Conservation (phyloP, 768 basidiomycete species). For the Pholiota molesta region DNA sequence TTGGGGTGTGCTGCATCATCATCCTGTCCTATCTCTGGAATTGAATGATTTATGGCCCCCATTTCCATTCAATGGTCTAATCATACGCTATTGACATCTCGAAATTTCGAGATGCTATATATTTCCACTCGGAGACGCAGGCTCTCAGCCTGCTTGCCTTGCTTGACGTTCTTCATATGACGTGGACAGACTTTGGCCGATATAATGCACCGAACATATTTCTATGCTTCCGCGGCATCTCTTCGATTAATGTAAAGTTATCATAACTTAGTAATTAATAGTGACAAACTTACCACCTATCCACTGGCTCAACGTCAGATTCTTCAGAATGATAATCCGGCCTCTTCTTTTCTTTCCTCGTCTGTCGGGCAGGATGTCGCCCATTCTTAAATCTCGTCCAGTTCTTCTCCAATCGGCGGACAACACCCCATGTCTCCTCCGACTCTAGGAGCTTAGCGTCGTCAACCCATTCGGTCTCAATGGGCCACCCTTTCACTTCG, state of each 20-base stretch:
- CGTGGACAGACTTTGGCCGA: too few relatives aligned
- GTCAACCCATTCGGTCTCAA: constrained; percentile 65
- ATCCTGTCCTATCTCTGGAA: constrained; percentile 53
- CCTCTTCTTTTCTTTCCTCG: constrained; percentile 22
- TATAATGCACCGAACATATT: neutral
- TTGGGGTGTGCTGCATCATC: constrained; percentile 78
- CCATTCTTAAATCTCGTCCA: constrained; percentile 66
- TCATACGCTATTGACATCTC: neutral
- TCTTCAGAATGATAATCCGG: constrained; percentile 17
- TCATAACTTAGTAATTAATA: neutral
- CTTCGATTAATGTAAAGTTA: neutral
- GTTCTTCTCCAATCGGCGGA: constrained; percentile 69
- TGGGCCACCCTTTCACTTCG: constrained; percentile 72
- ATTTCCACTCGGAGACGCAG: neutral
- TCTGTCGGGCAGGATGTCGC: constrained; percentile 35
- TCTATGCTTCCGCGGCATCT: neutral
- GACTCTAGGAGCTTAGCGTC: constrained; percentile 31
- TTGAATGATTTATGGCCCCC: constrained; percentile 19
- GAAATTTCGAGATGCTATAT: neutral
- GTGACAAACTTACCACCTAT: neutral
- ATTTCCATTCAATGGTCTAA: neutral
- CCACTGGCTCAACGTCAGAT: constrained; percentile 10
- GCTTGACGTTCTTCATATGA: too few relatives aligned
- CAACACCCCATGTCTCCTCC: constrained; percentile 58
- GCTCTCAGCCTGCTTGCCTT: neutral